Evolutionary conservation across 345 rosid genomes (phyloP).

Genomic region (Rhizophora apiculata): DNA sequence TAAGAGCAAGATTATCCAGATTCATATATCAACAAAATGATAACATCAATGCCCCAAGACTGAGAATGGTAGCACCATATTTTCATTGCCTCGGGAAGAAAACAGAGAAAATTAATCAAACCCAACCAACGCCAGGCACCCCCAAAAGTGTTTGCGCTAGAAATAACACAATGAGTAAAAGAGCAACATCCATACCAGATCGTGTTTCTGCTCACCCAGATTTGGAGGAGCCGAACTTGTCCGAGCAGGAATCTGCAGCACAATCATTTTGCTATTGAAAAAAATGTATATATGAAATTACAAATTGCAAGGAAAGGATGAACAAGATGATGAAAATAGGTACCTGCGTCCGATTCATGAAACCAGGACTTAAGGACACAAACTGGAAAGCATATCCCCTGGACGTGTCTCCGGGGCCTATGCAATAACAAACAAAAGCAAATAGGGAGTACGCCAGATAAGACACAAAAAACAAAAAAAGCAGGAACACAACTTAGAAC

Average conservation of each 20-base stretch:
- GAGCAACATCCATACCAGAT: slow-evolving; percentile 50
- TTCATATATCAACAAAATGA: neutral
- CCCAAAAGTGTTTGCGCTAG: too few relatives aligned
- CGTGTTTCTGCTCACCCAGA: slow-evolving; percentile 95
- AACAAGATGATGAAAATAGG: neutral
- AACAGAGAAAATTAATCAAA: too few relatives aligned
- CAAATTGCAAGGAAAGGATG: neutral
- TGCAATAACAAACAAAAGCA: slow-evolving; percentile 14
- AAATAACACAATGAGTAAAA: neutral
- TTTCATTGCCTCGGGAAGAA: too few relatives aligned
- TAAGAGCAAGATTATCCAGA: neutral
- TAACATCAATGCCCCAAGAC: too few relatives aligned
- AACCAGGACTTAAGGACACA: slow-evolving; percentile 77
- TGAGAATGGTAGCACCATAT: too few relatives aligned
- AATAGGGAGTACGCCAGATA: neutral
- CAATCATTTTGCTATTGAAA: slow-evolving; percentile 8
- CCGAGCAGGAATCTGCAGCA: slow-evolving; percentile 80
- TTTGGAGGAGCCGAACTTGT: slow-evolving; percentile 97
- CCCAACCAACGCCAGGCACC: too few relatives aligned
- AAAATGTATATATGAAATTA: neutral
- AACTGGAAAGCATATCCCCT: slow-evolving; percentile 71
- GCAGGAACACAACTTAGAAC: neutral
- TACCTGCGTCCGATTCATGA: slow-evolving; percentile 82
- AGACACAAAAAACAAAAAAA: neutral
- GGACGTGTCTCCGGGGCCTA: slow-evolving; percentile 55